These are phyloP conservation scores for Knufia petricola DNA, from an alignment of 2,329 filamentous ascomycete species.

Conservation along the genomic window DNA sequence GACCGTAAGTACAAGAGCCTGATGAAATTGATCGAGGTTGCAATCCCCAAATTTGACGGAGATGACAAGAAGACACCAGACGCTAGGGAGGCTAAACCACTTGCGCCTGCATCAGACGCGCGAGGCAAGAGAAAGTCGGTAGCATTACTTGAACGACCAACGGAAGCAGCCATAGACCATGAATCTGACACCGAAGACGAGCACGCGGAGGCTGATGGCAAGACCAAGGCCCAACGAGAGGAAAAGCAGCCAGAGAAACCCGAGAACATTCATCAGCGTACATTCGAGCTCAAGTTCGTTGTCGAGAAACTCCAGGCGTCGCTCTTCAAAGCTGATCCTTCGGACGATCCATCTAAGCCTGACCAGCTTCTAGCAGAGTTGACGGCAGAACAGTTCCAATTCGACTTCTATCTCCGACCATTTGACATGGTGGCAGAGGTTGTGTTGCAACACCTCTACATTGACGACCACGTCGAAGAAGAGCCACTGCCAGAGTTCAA, in stretches of 20 bases:
- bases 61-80: slow-evolving; percentile 25
- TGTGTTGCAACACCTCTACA: slow-evolving; percentile 70
- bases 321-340: slow-evolving; percentile 74
- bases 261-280: slow-evolving; percentile 62
- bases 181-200: slow-evolving; percentile 49
- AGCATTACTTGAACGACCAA: slow-evolving; percentile 38
- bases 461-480: slow-evolving; percentile 90
- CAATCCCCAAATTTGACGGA: slow-evolving; percentile 69
- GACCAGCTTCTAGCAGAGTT: slow-evolving; percentile 83
- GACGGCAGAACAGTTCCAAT: slow-evolving; percentile 76
- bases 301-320: slow-evolving; percentile 92
- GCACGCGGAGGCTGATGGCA: slow-evolving; percentile 36
- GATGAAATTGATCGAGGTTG: slow-evolving; percentile 93
- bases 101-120: slow-evolving; percentile 30
- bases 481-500: slow-evolving; percentile 85
- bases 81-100: slow-evolving; percentile 23
- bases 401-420: slow-evolving; percentile 78
- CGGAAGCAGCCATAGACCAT: slow-evolving; percentile 70
- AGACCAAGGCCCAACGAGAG: slow-evolving; percentile 27
- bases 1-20: slow-evolving; percentile 94
- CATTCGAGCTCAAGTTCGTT: slow-evolving; percentile 93
- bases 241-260: slow-evolving; percentile 47
- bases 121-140: slow-evolving; percentile 30
- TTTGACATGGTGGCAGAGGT: slow-evolving; percentile 94
- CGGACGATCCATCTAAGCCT: slow-evolving; percentile 51